Conservation (phyloP, 331 rosid genomes). For the Ulmus americana region DNA sequence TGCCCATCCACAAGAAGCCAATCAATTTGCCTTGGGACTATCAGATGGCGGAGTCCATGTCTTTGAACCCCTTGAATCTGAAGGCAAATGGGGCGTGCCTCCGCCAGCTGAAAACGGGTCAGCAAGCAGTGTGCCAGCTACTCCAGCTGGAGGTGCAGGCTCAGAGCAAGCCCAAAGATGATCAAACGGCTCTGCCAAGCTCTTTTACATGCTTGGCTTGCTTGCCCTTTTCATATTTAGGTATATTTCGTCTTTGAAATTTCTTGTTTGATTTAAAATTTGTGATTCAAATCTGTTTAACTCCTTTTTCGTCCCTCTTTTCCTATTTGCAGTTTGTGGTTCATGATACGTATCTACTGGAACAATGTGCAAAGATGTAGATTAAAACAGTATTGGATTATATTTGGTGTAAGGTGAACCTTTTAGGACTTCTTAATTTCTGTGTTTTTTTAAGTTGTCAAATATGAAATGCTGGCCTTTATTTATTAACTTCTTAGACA, state of each 20-base stretch:
- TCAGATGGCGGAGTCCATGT: constrained; percentile 87
- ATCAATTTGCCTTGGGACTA: constrained; percentile 77
- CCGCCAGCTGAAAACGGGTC: constrained; percentile 77
- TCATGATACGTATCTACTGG: constrained; percentile 40
- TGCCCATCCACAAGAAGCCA: constrained; percentile 83
- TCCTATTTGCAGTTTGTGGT: constrained; percentile 33
- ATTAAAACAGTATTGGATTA: constrained; percentile 28
- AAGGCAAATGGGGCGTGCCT: constrained; percentile 88
- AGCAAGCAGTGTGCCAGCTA: constrained; percentile 50
- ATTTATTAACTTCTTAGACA: constrained; percentile 1
- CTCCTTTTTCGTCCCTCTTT: neutral
- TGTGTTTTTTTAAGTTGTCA: neutral
- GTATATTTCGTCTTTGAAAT: constrained; percentile 4
- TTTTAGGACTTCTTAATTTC: neutral
- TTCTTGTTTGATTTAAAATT: neutral
- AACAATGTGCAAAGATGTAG: constrained; percentile 39
- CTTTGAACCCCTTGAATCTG: constrained; percentile 79
- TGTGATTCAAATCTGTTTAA: neutral
- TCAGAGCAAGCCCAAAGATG: constrained; percentile 77
- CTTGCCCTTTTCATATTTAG: constrained; percentile 40
- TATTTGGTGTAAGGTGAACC: constrained; percentile 25
- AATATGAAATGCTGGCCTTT: too few species aligned
- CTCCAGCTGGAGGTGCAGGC: constrained; percentile 56
- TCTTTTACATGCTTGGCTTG: constrained; percentile 71
- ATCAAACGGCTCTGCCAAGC: constrained; percentile 44